Evolutionary conservation across 306 rosid genomes (phyloP).

Genomic region (Ormosia semicastrata): DNA sequence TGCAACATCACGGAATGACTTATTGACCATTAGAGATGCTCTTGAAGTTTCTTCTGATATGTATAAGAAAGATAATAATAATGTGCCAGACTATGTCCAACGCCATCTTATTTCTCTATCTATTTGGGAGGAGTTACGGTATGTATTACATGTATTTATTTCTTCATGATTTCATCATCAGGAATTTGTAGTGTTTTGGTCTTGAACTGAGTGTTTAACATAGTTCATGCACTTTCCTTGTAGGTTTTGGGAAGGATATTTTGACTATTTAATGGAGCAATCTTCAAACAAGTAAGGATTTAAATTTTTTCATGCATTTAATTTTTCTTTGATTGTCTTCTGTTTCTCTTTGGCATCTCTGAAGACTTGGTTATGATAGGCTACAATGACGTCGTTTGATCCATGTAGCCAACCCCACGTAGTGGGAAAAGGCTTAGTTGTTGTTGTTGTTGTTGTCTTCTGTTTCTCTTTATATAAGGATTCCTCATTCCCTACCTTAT

Average conservation of each 20-base stretch:
- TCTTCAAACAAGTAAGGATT: slow-evolving; percentile 77
- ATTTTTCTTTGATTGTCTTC: slow-evolving; percentile 5
- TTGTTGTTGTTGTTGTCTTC: too few relatives aligned
- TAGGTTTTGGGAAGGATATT: slow-evolving; percentile 99
- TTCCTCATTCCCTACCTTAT: slow-evolving; percentile 17
- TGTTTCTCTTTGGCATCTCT: slow-evolving; percentile 5
- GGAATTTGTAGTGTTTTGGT: background rate
- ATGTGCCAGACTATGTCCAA: slow-evolving; percentile 82
- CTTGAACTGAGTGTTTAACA: slow-evolving; percentile 11
- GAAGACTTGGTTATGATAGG: too few relatives aligned
- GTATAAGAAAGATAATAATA: slow-evolving; percentile 85
- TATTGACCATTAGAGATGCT: slow-evolving; percentile 86
- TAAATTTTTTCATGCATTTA: background rate
- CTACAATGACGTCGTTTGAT: too few relatives aligned
- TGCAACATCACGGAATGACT: slow-evolving; percentile 87
- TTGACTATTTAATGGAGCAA: slow-evolving; percentile 88
- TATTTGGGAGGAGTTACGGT: slow-evolving; percentile 98
- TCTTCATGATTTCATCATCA: slow-evolving; percentile 12
- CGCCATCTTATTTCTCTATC: slow-evolving; percentile 95
- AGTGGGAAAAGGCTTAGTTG: too few relatives aligned
- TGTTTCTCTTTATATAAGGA: background rate
- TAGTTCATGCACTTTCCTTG: slow-evolving; percentile 26
- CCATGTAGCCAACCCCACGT: too few relatives aligned
- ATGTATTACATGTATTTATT: slow-evolving; percentile 24
- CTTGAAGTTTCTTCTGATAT: slow-evolving; percentile 97